Evolutionary conservation across 805 yeast genomes (phyloP), one percentile per base, ranked within the genome.

Genomic region (Ogataea naganishii): DNA sequence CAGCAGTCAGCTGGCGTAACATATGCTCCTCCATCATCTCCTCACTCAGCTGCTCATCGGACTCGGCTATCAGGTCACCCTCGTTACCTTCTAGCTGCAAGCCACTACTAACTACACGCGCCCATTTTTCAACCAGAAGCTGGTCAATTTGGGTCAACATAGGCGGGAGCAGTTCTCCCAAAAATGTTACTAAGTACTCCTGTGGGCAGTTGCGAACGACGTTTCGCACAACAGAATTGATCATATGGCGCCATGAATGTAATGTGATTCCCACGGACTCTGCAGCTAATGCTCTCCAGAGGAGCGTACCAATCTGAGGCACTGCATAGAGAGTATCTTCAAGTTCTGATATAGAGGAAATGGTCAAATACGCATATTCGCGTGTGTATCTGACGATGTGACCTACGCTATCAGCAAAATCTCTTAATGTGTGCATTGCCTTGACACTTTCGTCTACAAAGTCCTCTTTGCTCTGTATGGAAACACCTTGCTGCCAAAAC

Each of bases 21-120:
- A 89, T 69, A 53, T 89, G 95, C 51, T 92, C 98, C 43, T 89
- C 96, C 82, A 92, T 80, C 94, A 92, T 92, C 49, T 92, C 98
- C 42, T 88, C 96, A n/a, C 92, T 79, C 46, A 89, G 64, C 15
- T 85, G 83, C 30, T 77, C 88, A 43, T 86, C 95, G 37, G 75
- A 79, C 24, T 70, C 75, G 24, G 69, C 66, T 22, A 14, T 22
- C 15, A 15, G 13, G 9, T 28, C 35, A 16, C 26, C 28, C 32
- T 56, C 61, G 25, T 53, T 52, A 1, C 76, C 76, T 41, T 69
- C 73, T 23, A 68, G 53, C 39, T 71, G 75, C 22, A 72, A 46
- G 3, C 80, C 79, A 19, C 69, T 74, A 31, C 60, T 54, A 49
- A 69, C 73, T 13, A 75, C 82, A 39, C 62, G 64, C 18, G 66